These are phyloP conservation scores for Populus hybrid DNA, from an alignment of 441 rosid genomes.

Conservation along the genomic window DNA sequence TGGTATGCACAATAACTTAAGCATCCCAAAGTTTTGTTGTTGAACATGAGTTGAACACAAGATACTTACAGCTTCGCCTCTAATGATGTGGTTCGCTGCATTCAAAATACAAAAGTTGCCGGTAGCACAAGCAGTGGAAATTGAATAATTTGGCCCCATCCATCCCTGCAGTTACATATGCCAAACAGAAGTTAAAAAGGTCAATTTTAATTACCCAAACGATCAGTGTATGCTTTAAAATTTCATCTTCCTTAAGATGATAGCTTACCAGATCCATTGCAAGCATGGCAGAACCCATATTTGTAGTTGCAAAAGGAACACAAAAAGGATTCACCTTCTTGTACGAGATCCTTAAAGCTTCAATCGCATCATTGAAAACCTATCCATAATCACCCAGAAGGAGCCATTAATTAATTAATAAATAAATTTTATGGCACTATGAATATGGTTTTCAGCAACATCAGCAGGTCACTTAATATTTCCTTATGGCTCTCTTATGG, in stretches of 20 bases:
- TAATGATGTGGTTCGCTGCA: conserved; percentile 89
- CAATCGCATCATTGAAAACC: conserved; percentile 91
- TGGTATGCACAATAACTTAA: background rate
- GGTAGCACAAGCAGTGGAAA: conserved; percentile 95
- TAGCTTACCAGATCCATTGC: conserved; percentile 79
- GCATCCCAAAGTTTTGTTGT: conserved; percentile 9
- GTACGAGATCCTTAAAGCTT: conserved; percentile 83
- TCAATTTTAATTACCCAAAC: conserved; percentile 15
- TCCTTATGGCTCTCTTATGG: background rate
- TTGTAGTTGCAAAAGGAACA: conserved; percentile 93
- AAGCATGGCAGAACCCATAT: conserved; percentile 99
- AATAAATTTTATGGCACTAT: conserved; percentile 4
- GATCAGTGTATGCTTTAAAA: conserved; percentile 11
- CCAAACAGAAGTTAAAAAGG: conserved; percentile 12
- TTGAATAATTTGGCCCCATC: conserved; percentile 99
- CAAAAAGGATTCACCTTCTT: conserved; percentile 95
- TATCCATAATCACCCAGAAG: conserved; percentile 26
- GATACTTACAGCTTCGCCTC: conserved; percentile 94
- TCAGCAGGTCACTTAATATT: background rate
- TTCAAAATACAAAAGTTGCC: conserved; percentile 89
- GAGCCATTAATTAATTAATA: conserved; percentile 5
- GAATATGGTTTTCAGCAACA: conserved; percentile 4
- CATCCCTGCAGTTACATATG: conserved; percentile 64
- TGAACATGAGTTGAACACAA: conserved; percentile 20
- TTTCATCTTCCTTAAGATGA: conserved; percentile 16